Percentiles rank a stretch among this genome's conserved stretches.
phyloP scores from a whole-genome alignment of 164 flowering plant genomes.

The Dillenia suffruticosa region DNA sequence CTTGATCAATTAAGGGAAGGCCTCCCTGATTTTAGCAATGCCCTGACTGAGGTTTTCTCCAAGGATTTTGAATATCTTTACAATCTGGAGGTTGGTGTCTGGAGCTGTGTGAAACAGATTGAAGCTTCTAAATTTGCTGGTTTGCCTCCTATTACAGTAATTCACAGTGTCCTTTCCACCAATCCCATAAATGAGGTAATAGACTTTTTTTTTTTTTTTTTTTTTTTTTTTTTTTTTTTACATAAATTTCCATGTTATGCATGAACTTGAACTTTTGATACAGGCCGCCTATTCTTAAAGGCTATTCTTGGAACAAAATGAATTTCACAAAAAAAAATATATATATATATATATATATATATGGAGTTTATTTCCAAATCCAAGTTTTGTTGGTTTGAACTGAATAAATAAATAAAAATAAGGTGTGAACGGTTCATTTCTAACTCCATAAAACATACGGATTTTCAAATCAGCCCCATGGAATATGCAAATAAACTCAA shows the following conservation, averaged over 20 bases:
- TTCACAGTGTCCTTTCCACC: constrained; percentile 22
- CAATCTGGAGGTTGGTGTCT: constrained; percentile 38
- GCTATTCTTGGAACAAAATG: no score
- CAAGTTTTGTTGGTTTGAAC: no score
- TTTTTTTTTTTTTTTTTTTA: background rate
- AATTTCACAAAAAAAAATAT: no score
- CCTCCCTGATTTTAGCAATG: constrained; percentile 28
- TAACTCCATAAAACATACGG: no score
- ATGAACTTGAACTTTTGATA: background rate
- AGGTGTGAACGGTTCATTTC: no score
- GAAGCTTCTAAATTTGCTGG: constrained; percentile 16
- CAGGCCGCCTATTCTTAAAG: no score
- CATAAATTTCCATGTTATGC: background rate
- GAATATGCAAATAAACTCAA: no score
- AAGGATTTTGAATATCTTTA: constrained; percentile 52
- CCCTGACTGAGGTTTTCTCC: constrained; percentile 36
- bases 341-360: no score
- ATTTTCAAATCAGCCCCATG: no score
- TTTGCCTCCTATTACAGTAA: constrained; percentile 15
- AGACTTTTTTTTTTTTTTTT: background rate
- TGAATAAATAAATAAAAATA: no score
- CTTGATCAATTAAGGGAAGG: constrained; percentile 40
- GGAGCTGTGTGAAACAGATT: constrained; percentile 30
- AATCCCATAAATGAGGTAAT: constrained; percentile 41
- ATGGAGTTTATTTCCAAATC: no score